Percentiles rank a stretch among this genome's conserved stretches.
phyloP scores from a whole-genome alignment of 257 asterid genomes.

The Eustoma russellianum region DNA sequence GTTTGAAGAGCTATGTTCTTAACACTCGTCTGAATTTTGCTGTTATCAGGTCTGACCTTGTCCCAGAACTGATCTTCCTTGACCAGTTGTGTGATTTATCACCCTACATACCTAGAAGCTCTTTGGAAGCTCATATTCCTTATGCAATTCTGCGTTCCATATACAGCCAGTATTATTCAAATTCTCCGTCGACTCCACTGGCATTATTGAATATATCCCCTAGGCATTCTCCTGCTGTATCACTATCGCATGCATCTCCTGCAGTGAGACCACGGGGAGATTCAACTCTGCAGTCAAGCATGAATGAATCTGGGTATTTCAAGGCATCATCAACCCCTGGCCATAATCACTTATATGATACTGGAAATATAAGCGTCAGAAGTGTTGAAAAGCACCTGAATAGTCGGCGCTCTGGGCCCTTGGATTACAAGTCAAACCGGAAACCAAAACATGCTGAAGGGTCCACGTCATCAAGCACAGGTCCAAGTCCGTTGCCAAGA shows the following conservation, averaged over 20 bases:
- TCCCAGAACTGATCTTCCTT: constrained; percentile 82
- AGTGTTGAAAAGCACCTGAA: constrained; percentile 46
- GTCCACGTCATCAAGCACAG: constrained; percentile 74
- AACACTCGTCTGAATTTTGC: constrained; percentile 2
- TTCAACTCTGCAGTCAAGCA: constrained; percentile 40
- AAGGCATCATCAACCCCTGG: constrained; percentile 44
- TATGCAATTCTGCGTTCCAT: constrained; percentile 76
- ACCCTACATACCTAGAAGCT: constrained; percentile 74
- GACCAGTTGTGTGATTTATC: constrained; percentile 87
- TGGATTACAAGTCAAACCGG: constrained; percentile 68
- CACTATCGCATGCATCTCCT: constrained; percentile 70
- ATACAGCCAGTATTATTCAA: constrained; percentile 75
- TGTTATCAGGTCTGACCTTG: constrained; percentile 55
- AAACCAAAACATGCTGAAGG: constrained; percentile 62
- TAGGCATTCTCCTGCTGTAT: constrained; percentile 65
- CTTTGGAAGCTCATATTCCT: constrained; percentile 73
- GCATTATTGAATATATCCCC: constrained; percentile 52
- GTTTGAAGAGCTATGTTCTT: neutral
- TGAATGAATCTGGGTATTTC: constrained; percentile 49
- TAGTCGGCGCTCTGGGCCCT: constrained; percentile 81
- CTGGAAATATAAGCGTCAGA: constrained; percentile 32
- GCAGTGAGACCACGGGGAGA: constrained; percentile 50
- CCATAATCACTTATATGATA: constrained; percentile 50
- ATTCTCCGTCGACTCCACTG: constrained; percentile 48
- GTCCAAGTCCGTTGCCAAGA: constrained; percentile 92